Conservation (phyloP, 83 land plant species). For the Picea mariana region DNA sequence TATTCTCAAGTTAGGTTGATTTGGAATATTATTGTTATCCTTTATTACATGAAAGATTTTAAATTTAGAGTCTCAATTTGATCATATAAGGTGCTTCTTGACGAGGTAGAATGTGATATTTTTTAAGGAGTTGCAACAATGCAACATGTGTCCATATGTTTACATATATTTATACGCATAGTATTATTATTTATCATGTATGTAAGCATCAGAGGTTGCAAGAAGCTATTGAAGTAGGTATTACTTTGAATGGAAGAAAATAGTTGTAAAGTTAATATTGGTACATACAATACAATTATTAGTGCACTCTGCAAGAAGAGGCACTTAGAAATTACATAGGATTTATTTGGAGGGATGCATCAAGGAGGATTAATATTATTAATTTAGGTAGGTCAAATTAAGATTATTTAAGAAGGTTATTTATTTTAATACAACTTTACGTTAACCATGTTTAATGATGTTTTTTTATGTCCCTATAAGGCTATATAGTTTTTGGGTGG, state of each 20-base stretch:
- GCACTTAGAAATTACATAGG: background rate
- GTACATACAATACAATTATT: background rate
- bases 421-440: constrained; percentile 25
- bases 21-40: constrained; percentile 16
- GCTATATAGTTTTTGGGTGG: too few species aligned
- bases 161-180: constrained; percentile 17
- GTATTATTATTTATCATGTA: constrained; percentile 36
- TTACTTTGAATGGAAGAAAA: background rate
- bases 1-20: constrained; percentile 36
- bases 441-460: constrained; percentile 59
- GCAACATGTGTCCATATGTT: constrained; percentile 22
- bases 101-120: constrained; percentile 36
- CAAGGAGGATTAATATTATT: constrained; percentile 39
- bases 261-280: background rate
- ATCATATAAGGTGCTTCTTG: constrained; percentile 58
- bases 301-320: constrained; percentile 11
- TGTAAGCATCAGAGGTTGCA: constrained; percentile 41
- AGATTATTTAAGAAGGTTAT: too few species aligned
- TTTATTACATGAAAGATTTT: constrained; percentile 57
- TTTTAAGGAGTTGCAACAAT: constrained; percentile 24
- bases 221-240: constrained; percentile 26
- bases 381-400: constrained; percentile 36
- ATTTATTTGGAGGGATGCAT: background rate
- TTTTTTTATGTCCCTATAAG: background rate
- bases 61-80: constrained; percentile 41